A percentile compares a stretch with the other conserved stretches of the same genome.
These are phyloP conservation scores for Mortierella polycephala DNA, from an alignment of 371 early-diverging fungal genomes.

Conservation along the genomic window DNA sequence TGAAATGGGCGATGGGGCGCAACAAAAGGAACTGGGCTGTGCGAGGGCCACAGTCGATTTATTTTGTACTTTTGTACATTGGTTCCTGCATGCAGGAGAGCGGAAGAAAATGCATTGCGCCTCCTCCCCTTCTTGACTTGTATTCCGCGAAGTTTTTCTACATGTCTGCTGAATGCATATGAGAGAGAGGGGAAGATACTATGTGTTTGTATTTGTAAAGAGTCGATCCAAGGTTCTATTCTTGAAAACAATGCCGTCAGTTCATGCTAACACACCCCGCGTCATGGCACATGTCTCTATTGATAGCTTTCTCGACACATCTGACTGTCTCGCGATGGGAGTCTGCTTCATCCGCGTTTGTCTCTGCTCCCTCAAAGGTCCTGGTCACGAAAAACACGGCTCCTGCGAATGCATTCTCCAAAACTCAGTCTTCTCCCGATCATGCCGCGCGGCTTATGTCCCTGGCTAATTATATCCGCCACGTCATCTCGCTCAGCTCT, in stretches of 20 bases:
- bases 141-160: too few relatives aligned
- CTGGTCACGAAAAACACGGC: background rate
- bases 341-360: conserved; percentile 6
- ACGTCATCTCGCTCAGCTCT: conserved; percentile 41
- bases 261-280: too few relatives aligned
- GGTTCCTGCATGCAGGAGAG: too few relatives aligned
- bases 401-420: background rate
- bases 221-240: background rate
- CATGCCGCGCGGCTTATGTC: conserved; percentile 41
- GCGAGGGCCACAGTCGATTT: too few relatives aligned
- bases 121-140: too few relatives aligned
- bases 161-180: too few relatives aligned
- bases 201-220: too few relatives aligned
- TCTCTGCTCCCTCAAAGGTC: background rate
- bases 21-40: too few relatives aligned
- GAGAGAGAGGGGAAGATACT: too few relatives aligned
- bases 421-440: background rate
- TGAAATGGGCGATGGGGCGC: too few relatives aligned
- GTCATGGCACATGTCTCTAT: conserved; percentile 8
- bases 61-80: too few relatives aligned
- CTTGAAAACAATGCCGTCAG: background rate
- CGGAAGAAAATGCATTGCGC: too few relatives aligned
- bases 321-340: conserved; percentile 51
- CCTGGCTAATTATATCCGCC: conserved; percentile 52
- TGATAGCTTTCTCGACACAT: conserved; percentile 45